Evolutionary conservation across 2,329 filamentous ascomycete genomes (phyloP), one percentile per base, ranked within the genome.

Genomic region (Microsporum canis): DNA sequence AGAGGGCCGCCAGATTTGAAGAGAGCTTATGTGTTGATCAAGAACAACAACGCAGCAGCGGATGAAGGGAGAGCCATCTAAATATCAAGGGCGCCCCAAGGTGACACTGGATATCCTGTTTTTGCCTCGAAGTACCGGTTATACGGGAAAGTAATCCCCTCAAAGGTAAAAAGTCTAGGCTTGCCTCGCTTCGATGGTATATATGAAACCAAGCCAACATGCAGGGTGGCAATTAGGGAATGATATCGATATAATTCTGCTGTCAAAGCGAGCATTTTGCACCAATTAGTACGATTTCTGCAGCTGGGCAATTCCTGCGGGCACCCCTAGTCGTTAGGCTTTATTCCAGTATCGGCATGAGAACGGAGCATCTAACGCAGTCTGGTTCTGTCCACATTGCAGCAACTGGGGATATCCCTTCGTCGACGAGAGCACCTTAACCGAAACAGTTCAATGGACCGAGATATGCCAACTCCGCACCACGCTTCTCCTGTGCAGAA

Each of bases 301-400:
- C 49, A 53, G 49, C 49, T n/a, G 31, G 36, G 31, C 23, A 31
- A 36, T 55, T 36, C 51, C 14, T 23, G 33, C 51, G 17, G 51
- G 5, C 14, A 36, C 51, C 4, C 43, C 51, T n/a, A 51, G 45
- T 51, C 45, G 23, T 51, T 31, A 23, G 27, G 27, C 27, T 14
- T 31, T 51, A 5, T 51, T 23, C 10, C 23, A 31, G 12, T 29
- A 51, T 31, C 5, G 27, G 6, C 51, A 55, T 23, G 51, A 14
- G 33, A 36, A 55, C 51, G 51, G 51, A 55, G 51, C 29, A 55
- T 51, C 45, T 51, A 51, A 51, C 45, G 45, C 45, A 51, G 45
- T 51, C 45, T 51, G 45, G 45, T 31, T 51, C 10, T 51, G 27
- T 51, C 33, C 5, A 55, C 31, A 55, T 55, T n/a, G 51, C 31